phyloP scores from a whole-genome alignment of 2,329 filamentous ascomycete species.

The Fusarium udum region DNA sequence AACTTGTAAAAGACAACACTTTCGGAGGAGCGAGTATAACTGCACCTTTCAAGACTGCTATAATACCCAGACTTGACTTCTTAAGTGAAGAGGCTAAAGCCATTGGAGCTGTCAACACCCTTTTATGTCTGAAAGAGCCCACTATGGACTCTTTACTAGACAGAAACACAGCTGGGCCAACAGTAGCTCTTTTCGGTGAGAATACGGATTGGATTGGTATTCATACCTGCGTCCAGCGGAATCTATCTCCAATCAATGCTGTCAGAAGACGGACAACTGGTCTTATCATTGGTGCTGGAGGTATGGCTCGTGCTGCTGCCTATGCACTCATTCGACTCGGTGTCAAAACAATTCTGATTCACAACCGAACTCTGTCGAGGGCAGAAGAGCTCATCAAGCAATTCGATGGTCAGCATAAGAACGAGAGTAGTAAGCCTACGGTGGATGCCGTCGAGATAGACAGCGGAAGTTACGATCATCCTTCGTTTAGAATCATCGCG shows the following conservation, averaged over 20 bases:
- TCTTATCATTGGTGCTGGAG: neutral
- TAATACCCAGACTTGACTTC: neutral
- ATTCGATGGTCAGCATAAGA: neutral
- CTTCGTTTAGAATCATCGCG: neutral
- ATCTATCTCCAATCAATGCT: slow-evolving; percentile 5
- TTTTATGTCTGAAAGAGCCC: neutral
- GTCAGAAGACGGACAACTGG: slow-evolving; percentile 3
- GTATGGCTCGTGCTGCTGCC: slow-evolving; percentile 5
- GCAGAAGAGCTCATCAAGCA: neutral
- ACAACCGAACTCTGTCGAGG: neutral
- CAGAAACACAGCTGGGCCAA: neutral
- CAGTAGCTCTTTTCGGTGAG: neutral
- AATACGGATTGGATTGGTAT: slow-evolving; percentile 12
- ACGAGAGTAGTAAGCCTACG: fast-evolving
- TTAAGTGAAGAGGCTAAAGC: slow-evolving; percentile 3
- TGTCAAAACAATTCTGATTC: neutral
- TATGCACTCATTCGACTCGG: neutral
- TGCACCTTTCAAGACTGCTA: neutral
- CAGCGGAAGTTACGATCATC: neutral
- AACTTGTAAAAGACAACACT: neutral
- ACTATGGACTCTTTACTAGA: neutral
- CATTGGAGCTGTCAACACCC: slow-evolving; percentile 1
- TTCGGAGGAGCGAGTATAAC: slow-evolving; percentile 4
- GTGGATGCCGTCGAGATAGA: fast-evolving
- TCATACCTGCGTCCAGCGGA: neutral